Evolutionary conservation across 345 rosid species (phyloP).

Genomic region (Salix arbutifolia): DNA sequence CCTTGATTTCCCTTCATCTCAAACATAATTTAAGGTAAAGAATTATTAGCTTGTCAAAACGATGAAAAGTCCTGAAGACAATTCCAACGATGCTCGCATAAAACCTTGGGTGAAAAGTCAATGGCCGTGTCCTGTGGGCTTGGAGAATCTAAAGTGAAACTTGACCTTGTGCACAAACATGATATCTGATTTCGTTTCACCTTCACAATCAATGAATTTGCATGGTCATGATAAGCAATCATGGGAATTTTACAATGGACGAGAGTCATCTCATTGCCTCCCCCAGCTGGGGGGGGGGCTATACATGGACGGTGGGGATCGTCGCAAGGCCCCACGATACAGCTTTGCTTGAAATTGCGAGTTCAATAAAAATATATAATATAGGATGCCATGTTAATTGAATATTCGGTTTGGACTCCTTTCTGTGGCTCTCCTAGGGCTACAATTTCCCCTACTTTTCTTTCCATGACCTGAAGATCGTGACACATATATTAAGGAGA

Average conservation of each 20-base stretch:
- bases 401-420: slow-evolving; percentile 17
- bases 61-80: not conserved
- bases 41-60: not conserved
- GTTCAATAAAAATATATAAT: not conserved
- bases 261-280: slow-evolving; percentile 17
- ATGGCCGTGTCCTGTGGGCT: not conserved
- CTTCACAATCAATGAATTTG: slow-evolving; percentile 11
- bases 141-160: not conserved
- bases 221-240: slow-evolving; percentile 34
- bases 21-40: slow-evolving; percentile 7
- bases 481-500: not conserved
- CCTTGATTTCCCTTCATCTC: not conserved
- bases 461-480: slow-evolving; percentile 7
- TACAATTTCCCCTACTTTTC: not conserved
- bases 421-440: not conserved
- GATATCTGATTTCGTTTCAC: not conserved
- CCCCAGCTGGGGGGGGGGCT: slow-evolving; percentile 10
- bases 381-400: not conserved
- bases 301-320: slow-evolving; percentile 17
- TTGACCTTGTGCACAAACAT: not conserved
- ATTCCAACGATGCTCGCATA: slow-evolving; percentile 4
- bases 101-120: not conserved
- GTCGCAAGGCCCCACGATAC: slow-evolving; percentile 27
- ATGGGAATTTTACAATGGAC: not conserved
- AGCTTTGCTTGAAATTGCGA: slow-evolving; percentile 31